Evolutionary conservation across 257 asterid genomes (phyloP).

Genomic region (Osmanthus fragrans): DNA sequence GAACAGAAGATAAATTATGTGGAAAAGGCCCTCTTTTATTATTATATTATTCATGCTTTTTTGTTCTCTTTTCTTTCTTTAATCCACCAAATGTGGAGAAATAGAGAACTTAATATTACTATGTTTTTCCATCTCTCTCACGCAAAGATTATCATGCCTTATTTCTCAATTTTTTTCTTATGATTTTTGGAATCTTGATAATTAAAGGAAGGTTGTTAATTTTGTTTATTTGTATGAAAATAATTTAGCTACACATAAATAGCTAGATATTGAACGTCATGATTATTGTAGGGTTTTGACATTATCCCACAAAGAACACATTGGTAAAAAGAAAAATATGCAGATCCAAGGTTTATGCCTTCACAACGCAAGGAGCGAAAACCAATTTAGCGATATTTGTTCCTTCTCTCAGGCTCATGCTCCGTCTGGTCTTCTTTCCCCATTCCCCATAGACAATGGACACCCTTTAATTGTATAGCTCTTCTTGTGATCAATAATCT

Average conservation of each 20-base stretch:
- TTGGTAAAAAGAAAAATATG: background rate
- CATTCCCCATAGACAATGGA: too few species aligned
- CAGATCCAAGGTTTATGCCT: background rate
- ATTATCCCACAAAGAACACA: background rate
- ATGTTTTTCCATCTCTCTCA: background rate
- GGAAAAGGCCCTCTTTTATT: background rate
- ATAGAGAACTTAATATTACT: background rate
- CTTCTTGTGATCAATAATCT: too few species aligned
- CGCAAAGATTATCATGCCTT: background rate
- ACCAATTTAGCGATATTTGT: too few species aligned
- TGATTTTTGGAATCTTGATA: too few species aligned
- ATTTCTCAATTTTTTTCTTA: background rate
- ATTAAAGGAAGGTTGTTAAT: too few species aligned
- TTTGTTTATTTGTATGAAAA: too few species aligned
- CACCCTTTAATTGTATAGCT: too few species aligned
- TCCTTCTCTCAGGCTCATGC: too few species aligned
- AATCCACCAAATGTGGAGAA: background rate
- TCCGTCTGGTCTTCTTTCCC: too few species aligned
- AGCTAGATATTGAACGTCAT: background rate
- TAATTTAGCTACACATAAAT: too few species aligned
- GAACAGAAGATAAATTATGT: background rate
- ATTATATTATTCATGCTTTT: background rate
- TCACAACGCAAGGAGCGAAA: too few species aligned
- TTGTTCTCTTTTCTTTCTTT: background rate
- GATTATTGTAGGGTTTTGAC: background rate